Evolutionary conservation across 139 green algal species (phyloP), one percentile per base, ranked within the genome.

Genomic region (Ettlia oleoabundans): DNA sequence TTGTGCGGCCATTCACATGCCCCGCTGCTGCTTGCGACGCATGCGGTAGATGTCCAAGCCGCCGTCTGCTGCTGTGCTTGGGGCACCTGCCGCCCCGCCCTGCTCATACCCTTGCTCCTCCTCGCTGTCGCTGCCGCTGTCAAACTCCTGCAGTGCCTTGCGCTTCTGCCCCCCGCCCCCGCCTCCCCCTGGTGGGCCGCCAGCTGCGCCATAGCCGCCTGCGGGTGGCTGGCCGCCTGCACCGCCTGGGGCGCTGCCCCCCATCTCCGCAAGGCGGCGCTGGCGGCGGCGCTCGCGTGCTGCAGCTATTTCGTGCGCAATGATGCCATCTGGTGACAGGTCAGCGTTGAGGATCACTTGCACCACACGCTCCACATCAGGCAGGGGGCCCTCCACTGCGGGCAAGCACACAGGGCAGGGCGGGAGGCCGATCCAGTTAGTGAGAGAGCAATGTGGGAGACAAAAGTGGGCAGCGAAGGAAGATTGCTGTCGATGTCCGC

Each of bases 31-130:
- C 77, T 87, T 87, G 30, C 70, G 70, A 22, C 85, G 77, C 86
- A 90, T 86, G 66, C 87, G 81, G 42, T 91, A 90, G 0, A 91
- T 65, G 65, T 90, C 87, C 5, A 82, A 62, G 33, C 82, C 82
- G 28, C 53, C 55, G 21, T 32, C 52, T 28, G 28, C 33, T 9
- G 47, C 13, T 69, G 33, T 26, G 8, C 64, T 30, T 0, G 55
- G 52, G 13, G 37, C 82, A 3, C 35, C 43, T 1, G 26, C 52
- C 41, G 32, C 22, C 41, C 22, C 38, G 19, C 35, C 73, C 15
- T 53, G 30, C 24, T 74, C 69, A 5, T 77, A n/a, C 1, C 38
- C 81, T 7, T 85, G 64, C 24, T 90, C 86, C 3, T 75, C 55
- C 1, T 85, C 84, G 40, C 86, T 73, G n/a, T 88, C 84, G 38